Evolutionary conservation across 2,329 filamentous ascomycete species (phyloP).

Genomic region (Mollisiaceae sp.): DNA sequence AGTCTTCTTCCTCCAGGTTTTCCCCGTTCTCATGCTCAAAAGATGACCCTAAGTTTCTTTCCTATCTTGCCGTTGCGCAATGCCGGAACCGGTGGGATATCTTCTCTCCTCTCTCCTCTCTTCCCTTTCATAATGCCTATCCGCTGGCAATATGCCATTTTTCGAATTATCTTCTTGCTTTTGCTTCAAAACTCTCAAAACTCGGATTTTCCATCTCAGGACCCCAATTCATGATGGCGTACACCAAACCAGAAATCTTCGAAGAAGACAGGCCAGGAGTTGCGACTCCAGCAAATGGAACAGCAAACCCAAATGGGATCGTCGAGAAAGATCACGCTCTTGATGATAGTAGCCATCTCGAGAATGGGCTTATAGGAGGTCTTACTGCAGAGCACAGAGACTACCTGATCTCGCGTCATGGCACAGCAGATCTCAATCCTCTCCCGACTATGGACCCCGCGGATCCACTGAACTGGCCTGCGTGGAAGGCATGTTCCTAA

Average conservation of each 20-base stretch:
- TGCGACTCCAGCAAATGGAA: neutral
- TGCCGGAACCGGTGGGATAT: neutral
- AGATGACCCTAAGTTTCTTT: neutral
- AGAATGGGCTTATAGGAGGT: conserved; percentile 6
- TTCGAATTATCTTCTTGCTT: neutral
- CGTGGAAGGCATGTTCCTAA: conserved; percentile 51
- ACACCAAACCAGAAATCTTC: neutral
- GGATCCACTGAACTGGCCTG: conserved; percentile 60
- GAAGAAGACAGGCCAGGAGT: neutral
- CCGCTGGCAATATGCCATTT: neutral
- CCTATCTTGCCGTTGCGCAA: neutral
- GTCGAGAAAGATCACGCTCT: conserved; percentile 1
- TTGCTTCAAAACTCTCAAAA: neutral
- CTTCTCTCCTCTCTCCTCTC: neutral
- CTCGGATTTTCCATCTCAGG: neutral
- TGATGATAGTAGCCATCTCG: conserved; percentile 4
- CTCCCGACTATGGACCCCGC: conserved; percentile 54
- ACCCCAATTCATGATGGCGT: neutral
- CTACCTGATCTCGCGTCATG: conserved; percentile 56
- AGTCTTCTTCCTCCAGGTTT: conserved; percentile 8
- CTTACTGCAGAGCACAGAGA: conserved; percentile 46
- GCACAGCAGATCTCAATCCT: conserved; percentile 57
- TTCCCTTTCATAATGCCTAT: neutral
- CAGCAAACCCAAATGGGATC: neutral
- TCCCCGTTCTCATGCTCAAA: neutral